Evolutionary conservation across 2,329 filamentous ascomycete species (phyloP), one percentile per base, ranked within the genome.

Genomic region (Hansfordia pulvinata): DNA sequence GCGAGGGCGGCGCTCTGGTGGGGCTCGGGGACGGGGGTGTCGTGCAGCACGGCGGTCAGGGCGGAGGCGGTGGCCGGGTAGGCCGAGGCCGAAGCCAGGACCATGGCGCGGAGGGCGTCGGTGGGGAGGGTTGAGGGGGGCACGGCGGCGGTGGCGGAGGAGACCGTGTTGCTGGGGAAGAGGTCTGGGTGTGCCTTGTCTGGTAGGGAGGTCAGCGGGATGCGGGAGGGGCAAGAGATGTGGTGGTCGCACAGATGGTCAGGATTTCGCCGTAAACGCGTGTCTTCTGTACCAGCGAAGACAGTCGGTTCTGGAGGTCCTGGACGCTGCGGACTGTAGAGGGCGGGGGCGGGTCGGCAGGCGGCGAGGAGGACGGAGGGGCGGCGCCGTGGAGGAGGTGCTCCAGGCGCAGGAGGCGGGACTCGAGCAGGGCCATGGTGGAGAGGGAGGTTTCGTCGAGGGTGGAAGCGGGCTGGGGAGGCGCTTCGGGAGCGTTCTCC

Each of bases 231-330:
- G 12, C 13, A 3, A 17, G 11, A 11, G 10, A 17, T 13, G 13
- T 15, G 8, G 27, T 25, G 6, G 4, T 43, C 65, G 13, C 58
- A 74, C 70, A 71, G 15, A 75, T 68, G 40, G 64, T 66, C 19
- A 76, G 53, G 6, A 76, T 54, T 37, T 75, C 69, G 16, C 56
- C 60, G 36, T 74, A 74, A 29, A 69, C 65, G 26, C 66, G 63
- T 18, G 67, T 51, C 27, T 56, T 54, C 17, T 62, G 61, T 5
- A 65, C 36, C 6, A 74, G 52, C 17, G 47, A 43, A 10, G 56
- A 51, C 40, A 74, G 68, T 15, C 66, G 64, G 27, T 55, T 56
- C 37, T 74, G 67, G 1, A 74, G 54, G 20, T 64, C 54, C 30
- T 56, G 56, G 21, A 73, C 48, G 21, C 56, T 52, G 12, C 54